phyloP scores from a whole-genome alignment of 306 rosid genomes.

The Prunus kanzakura region DNA sequence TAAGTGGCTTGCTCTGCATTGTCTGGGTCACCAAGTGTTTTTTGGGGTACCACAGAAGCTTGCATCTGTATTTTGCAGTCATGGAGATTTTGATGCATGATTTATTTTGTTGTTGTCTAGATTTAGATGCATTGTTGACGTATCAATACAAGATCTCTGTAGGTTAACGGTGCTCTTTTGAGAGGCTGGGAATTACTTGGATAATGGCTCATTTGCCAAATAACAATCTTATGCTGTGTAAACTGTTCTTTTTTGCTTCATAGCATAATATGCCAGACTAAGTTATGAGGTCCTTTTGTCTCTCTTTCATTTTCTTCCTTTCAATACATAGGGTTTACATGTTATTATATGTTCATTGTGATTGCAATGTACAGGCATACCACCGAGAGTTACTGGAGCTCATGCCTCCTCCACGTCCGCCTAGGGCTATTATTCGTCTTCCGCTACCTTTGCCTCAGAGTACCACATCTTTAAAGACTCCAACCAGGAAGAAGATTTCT shows the following conservation, averaged over 20 bases:
- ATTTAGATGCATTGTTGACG: neutral
- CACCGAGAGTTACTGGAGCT: slow-evolving; percentile 78
- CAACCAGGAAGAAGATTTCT: slow-evolving; percentile 39
- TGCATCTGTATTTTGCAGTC: neutral
- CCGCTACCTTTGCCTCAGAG: slow-evolving; percentile 27
- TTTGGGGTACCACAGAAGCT: neutral
- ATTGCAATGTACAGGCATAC: slow-evolving; percentile 51
- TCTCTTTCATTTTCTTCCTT: slow-evolving; percentile 3
- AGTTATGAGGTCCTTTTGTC: neutral
- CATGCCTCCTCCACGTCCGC: slow-evolving; percentile 63
- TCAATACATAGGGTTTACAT: neutral
- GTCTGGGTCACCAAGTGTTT: neutral
- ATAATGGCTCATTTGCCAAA: slow-evolving; percentile 7
- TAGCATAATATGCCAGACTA: neutral
- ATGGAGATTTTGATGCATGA: neutral
- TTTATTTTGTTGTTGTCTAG: too few species aligned
- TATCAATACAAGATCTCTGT: neutral
- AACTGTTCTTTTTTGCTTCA: neutral
- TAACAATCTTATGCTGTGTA: neutral
- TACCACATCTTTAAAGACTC: slow-evolving; percentile 32
- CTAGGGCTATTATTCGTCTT: slow-evolving; percentile 17
- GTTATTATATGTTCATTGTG: neutral
- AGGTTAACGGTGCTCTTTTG: neutral
- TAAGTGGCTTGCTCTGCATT: neutral
- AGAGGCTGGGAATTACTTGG: neutral